Evolutionary conservation across 1,284 basidiomycete species (phyloP), one percentile per base, ranked within the genome.

Genomic region (Trametes sp.): DNA sequence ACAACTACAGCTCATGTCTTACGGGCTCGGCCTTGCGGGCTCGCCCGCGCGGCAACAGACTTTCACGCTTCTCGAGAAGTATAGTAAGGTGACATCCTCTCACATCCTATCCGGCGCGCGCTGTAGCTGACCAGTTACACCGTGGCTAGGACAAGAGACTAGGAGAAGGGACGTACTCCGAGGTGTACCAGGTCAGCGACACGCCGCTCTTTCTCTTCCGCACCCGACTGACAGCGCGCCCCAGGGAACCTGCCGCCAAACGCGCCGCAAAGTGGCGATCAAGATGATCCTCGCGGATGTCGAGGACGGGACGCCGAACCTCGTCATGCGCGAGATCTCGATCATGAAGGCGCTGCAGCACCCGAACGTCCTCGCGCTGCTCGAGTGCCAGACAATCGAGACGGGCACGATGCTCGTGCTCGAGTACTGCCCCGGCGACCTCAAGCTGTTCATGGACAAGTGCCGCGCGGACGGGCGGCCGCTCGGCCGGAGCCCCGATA

Each of bases 261-360:
- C 38, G 4, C 10, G 16, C 6, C 13, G 4, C 4, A 19, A 14
- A 14, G 38, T 41, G 19, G 38, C 38, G 7, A 41, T 41, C 38
- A 41, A 41, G 8, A 41, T 41, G 16, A 19, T 41, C 4, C 14
- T 7, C 38, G 16, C 14, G 6, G 38, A 41, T 19, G 16, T n/a
- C 16, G 38, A 41, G 19, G 38, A 41, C 2, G 38, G 38, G 16
- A 14, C 16, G 16, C 7, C 38, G 3, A 19, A 6, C 16, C 6
- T 41, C 38, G 42, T 45, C 23, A 45, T 48, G 45, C 26, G 26
- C 45, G 45, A 48, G 45, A 48, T 48, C 26, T 19, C 28, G n/a
- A 4, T 29, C 14, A 26, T 48, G 2, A 48, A 48, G 16, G 28
- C 8, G 28, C 45, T 48, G n/a, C 24, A 26, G 11, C 24, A 48